phyloP scores from a whole-genome alignment of 192 early-diverging fungal genomes.

The Gaertneriomyces semiglobifer region DNA sequence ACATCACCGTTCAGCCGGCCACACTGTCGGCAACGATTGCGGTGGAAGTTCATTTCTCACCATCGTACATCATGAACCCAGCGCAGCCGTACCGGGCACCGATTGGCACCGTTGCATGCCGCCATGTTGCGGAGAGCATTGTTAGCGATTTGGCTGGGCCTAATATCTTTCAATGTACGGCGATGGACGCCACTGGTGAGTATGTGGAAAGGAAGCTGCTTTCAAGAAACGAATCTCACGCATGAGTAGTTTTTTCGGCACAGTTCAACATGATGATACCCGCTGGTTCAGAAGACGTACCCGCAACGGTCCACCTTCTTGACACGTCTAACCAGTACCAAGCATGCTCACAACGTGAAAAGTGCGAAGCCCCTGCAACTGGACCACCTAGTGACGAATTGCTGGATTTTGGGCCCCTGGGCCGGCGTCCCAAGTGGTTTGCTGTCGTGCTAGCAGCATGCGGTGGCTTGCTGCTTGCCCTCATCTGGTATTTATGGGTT shows the following conservation, averaged over 20 bases:
- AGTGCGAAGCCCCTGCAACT: slow-evolving; percentile 3
- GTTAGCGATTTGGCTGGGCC: no score
- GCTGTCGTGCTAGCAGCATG: slow-evolving; percentile 19
- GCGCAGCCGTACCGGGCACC: slow-evolving; percentile 18
- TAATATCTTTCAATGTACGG: slow-evolving; percentile 10
- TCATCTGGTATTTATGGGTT: neutral
- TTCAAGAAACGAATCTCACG: neutral
- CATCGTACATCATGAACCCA: slow-evolving; percentile 7
- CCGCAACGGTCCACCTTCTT: slow-evolving; percentile 3
- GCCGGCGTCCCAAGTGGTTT: slow-evolving; percentile 23
- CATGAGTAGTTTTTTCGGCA: slow-evolving; percentile 15
- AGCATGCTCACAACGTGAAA: neutral
- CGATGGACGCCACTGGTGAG: slow-evolving; percentile 7
- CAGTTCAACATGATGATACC: slow-evolving; percentile 15
- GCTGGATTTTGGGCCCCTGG: slow-evolving; percentile 27
- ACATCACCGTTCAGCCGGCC: no score
- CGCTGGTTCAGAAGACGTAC: neutral
- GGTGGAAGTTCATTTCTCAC: slow-evolving; percentile 14
- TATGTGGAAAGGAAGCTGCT: neutral
- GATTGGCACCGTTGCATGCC: slow-evolving; percentile 16
- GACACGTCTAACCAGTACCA: neutral
- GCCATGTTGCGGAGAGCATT: neutral
- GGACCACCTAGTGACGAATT: neutral
- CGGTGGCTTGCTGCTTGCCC: slow-evolving; percentile 6
- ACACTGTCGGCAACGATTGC: no score